Evolutionary conservation across 2,329 filamentous ascomycete species (phyloP).

Genomic region (Apiospora sp.): DNA sequence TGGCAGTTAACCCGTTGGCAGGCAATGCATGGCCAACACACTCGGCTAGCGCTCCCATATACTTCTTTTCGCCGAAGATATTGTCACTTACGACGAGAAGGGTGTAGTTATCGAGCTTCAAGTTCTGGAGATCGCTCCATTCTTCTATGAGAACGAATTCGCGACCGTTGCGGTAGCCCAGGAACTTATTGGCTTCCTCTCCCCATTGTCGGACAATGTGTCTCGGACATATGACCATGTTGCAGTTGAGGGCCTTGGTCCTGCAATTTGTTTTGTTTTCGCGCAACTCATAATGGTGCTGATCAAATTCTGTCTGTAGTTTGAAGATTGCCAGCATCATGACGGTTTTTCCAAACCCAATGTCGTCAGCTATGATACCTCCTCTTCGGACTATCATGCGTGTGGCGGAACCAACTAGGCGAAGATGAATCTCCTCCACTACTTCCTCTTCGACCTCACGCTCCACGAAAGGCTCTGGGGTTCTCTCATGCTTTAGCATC

Average conservation of each 20-base stretch:
- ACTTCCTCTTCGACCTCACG: constrained; percentile 49
- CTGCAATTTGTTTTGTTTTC: constrained; percentile 22
- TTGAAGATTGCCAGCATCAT: constrained; percentile 49
- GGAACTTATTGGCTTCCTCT: constrained; percentile 44
- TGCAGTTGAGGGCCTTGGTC: constrained; percentile 43
- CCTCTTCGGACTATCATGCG: constrained; percentile 41
- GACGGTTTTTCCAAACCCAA: constrained; percentile 56
- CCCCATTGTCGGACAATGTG: constrained; percentile 52
- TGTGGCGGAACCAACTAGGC: constrained; percentile 44
- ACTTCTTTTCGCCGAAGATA: constrained; percentile 35
- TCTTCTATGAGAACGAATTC: constrained; percentile 39
- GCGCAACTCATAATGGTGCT: constrained; percentile 33
- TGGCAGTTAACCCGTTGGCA: neutral
- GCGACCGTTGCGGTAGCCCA: constrained; percentile 32
- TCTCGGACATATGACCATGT: constrained; percentile 49
- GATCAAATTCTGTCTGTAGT: constrained; percentile 36
- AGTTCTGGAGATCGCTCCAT: constrained; percentile 27
- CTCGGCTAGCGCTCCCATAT: constrained; percentile 33
- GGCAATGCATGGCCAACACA: constrained; percentile 27
- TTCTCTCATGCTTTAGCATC: constrained; percentile 41
- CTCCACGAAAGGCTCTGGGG: constrained; percentile 41
- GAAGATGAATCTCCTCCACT: constrained; percentile 42
- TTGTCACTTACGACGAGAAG: constrained; percentile 48
- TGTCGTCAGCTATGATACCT: constrained; percentile 52
- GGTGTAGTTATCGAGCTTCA: constrained; percentile 30